Evolutionary conservation across 1,284 basidiomycete genomes (phyloP), one percentile per base, ranked within the genome.

Genomic region (Rhodotorula sp.): DNA sequence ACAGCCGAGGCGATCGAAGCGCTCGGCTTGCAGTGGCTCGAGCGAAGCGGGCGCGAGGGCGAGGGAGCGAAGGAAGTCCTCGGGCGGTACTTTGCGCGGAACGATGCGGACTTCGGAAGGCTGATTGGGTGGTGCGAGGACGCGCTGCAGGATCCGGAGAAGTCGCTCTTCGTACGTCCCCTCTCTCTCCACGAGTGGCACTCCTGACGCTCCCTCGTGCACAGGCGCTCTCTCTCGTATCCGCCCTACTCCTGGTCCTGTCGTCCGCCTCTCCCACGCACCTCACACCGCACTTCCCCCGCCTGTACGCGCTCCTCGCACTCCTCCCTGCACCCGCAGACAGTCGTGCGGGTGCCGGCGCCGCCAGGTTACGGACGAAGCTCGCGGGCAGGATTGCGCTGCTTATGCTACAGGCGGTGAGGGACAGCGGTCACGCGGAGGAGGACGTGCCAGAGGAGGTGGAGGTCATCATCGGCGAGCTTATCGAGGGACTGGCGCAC

Each of bases 401-500:
- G 22, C 48, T 75, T 4, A 29, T 34, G 25, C 36, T 76, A 9
- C 56, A 41, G 27, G 36, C 32, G 21, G 48, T 10, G 4, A 22
- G n/a, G 25, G 34, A 39, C 39, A 32, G 15, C 1, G 27, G 32
- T 13, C 1, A 79, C 13, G 41, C 84, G 85, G 88, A 90, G n/a
- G 81, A 85, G 13, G 90, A 95, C 37, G 85, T 94, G 3, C 90
- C 93, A 0, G 89, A 91, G 61, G 88, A 90, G 64, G 85, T 94
- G 9, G 96, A 99, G 79, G 81, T 82, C 0, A 85, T 89, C 46
- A 83, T 98, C 25, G 89, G 91, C 71, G 86, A 89, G 50, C 83
- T 98, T 3, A 88, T 98, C 79, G 84, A 85, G 41, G 85, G 86
- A 21, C 82, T 98, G 32, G 89, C 92, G 78, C 93, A 98, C 82